Conservation (phyloP, 1,284 basidiomycete genomes). For the Pseudozyma sp. region DNA sequence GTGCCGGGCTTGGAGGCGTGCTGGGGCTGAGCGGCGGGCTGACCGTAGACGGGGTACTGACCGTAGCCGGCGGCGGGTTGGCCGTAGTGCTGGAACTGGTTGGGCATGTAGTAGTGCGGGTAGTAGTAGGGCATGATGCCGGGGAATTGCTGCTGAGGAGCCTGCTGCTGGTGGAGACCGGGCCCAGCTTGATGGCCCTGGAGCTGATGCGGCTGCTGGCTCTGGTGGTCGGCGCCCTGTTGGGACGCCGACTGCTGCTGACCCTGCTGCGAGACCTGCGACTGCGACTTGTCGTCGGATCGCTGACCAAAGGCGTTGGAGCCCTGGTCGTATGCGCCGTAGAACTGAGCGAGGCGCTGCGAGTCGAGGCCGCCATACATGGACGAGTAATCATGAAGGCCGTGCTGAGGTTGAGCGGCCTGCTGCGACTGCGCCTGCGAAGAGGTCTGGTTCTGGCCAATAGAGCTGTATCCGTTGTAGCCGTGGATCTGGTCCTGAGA, state of each 20-base stretch:
- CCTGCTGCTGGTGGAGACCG: conserved; percentile 57
- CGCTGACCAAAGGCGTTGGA: conserved; percentile 52
- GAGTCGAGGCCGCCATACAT: conserved; percentile 64
- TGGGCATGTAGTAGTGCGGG: conserved; percentile 68
- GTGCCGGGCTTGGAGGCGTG: conserved; percentile 63
- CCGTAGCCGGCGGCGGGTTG: conserved; percentile 67
- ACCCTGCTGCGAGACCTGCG: conserved; percentile 41
- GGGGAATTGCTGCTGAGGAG: conserved; percentile 63
- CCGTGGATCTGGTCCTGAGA: conserved; percentile 50
- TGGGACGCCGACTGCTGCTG: conserved; percentile 48
- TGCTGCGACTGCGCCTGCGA: conserved; percentile 37
- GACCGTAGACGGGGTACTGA: conserved; percentile 67
- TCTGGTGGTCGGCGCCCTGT: conserved; percentile 34
- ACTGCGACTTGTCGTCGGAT: conserved; percentile 45
- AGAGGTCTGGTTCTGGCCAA: conserved; percentile 34
- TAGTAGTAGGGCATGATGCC: conserved; percentile 69
- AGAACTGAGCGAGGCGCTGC: conserved; percentile 62
- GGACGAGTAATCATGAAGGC: conserved; percentile 55
- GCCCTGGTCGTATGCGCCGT: conserved; percentile 62
- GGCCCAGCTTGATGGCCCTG: conserved; percentile 49
- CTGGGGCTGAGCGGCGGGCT: conserved; percentile 59
- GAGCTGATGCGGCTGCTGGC: conserved; percentile 45
- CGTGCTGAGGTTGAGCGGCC: conserved; percentile 43
- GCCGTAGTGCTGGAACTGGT: conserved; percentile 69
- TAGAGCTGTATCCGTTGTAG: conserved; percentile 54